Evolutionary conservation across 768 basidiomycete genomes (phyloP), one percentile per base, ranked within the genome.

Genomic region (Russula abietina): DNA sequence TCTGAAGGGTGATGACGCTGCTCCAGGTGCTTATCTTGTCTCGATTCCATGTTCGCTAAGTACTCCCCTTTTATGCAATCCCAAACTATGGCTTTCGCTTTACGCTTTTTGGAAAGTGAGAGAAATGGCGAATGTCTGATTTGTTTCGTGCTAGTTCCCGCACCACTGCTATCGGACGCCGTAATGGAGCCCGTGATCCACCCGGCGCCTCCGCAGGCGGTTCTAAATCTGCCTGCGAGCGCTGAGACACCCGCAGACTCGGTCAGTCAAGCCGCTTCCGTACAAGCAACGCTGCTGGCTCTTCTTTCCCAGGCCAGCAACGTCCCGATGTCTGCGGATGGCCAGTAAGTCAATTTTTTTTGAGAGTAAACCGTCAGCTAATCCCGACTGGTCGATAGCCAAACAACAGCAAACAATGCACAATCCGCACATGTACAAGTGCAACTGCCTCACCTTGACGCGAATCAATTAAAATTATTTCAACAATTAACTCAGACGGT

Each of bases 1-100:
- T 73, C 74, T 91, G 75, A 83, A 81, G 75, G 83, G 79, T 72
- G 78, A 74, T 71, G 81, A 65, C 53, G 69, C 80, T 79, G 69
- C 80, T 79, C 85, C 92, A 92, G 91, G 91, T 93, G 89, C 89
- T 83, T 92, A 91, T 86, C 80, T 76, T 75, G 77, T 77, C 76
- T 75, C 73, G 74, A 71, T 67, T 73, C 74, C 79, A 77, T 84
- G 81, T 85, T 85, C 85, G 89, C 87, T 88, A 87, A 91, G 89
- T 91, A 89, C 79, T 78, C 78, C 78, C 77, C 76, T 26, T 75
- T 77, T 77, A 78, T 83, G 83, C 83, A 90, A 88, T 82, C 75
- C 77, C 80, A 87, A 87, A 76, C 78, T 75, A 74, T 77, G 73
- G 73, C 73, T 80, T 78, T 78, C 76, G 72, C 70, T 73, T 74